Conservation (phyloP, 2,329 filamentous ascomycete species). For the Neurospora sp. region DNA sequence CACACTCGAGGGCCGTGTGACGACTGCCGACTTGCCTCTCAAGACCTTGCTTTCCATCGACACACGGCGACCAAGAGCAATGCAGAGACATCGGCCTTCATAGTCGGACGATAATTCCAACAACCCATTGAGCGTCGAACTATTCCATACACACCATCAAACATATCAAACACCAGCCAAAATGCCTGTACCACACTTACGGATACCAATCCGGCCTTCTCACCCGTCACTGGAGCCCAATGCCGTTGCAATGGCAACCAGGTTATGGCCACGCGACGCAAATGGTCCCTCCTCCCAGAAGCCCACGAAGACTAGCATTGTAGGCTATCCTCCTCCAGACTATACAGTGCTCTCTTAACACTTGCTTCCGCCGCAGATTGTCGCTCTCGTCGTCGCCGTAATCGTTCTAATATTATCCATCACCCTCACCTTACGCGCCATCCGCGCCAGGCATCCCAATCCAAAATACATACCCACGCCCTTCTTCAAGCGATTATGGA, state of each 20-base stretch:
- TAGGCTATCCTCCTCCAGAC: not conserved
- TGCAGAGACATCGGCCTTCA: constrained; percentile 8
- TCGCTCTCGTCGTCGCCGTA: constrained; percentile 18
- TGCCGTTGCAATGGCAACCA: not conserved
- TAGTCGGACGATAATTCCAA: constrained; percentile 1
- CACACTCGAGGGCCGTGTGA: not conserved
- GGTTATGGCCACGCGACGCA: not conserved
- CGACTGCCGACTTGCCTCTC: not conserved
- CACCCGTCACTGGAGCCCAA: not conserved
- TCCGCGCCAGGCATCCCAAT: constrained; percentile 26
- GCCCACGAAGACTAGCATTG: constrained; percentile 7
- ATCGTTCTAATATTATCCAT: constrained; percentile 12
- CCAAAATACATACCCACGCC: constrained; percentile 41
- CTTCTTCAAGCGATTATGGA: constrained; percentile 41
- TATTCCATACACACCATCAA: not conserved
- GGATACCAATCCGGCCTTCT: constrained; percentile 6
- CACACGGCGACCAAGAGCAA: constrained; percentile 4
- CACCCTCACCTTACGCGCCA: constrained; percentile 14
- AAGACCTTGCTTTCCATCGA: not conserved
- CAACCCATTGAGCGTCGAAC: constrained; percentile 1
- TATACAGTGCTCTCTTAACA: not conserved
- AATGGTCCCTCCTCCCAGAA: not conserved
- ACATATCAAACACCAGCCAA: not conserved
- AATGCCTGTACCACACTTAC: constrained; percentile 4
- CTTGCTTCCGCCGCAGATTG: constrained; percentile 11